phyloP scores from a whole-genome alignment of 352 stramenopile species.

The Globisporangium rhizosaccharum region DNA sequence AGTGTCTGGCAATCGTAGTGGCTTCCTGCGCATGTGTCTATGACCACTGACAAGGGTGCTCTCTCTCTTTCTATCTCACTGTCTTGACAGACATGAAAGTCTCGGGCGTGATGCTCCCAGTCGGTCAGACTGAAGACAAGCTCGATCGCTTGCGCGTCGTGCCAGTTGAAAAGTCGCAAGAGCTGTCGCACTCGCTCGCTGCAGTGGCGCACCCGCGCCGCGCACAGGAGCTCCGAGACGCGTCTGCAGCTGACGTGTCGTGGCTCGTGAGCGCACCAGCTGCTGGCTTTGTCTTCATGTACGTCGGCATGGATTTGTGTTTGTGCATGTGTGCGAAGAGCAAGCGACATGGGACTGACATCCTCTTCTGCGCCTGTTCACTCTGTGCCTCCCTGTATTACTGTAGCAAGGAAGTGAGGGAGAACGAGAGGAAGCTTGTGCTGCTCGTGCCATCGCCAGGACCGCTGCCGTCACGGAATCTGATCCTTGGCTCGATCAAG shows the following conservation, averaged over 20 bases:
- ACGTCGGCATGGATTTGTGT: constrained; percentile 17
- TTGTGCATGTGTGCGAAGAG: background rate
- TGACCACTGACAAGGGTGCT: background rate
- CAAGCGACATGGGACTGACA: background rate
- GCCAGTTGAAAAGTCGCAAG: constrained; percentile 62
- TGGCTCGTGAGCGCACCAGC: constrained; percentile 57
- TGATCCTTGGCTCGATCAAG: constrained; percentile 80
- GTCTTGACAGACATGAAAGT: constrained; percentile 65
- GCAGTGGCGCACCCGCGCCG: constrained; percentile 53
- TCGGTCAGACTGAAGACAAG: constrained; percentile 70
- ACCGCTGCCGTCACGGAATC: constrained; percentile 68
- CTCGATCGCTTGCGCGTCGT: constrained; percentile 64
- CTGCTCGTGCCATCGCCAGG: constrained; percentile 80
- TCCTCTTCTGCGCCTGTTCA: background rate
- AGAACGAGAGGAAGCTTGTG: constrained; percentile 73
- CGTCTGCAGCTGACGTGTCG: constrained; percentile 36
- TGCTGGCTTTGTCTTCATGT: constrained; percentile 85
- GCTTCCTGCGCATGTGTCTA: background rate
- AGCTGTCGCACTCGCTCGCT: constrained; percentile 68
- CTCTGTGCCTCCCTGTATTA: background rate
- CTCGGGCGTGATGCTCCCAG: constrained; percentile 80
- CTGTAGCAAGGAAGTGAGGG: constrained; percentile 66
- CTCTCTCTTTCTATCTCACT: background rate
- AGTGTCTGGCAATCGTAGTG: background rate
- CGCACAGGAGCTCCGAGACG: constrained; percentile 28